phyloP scores from a whole-genome alignment of 768 basidiomycete species.

The Lentinula guzmanii region DNA sequence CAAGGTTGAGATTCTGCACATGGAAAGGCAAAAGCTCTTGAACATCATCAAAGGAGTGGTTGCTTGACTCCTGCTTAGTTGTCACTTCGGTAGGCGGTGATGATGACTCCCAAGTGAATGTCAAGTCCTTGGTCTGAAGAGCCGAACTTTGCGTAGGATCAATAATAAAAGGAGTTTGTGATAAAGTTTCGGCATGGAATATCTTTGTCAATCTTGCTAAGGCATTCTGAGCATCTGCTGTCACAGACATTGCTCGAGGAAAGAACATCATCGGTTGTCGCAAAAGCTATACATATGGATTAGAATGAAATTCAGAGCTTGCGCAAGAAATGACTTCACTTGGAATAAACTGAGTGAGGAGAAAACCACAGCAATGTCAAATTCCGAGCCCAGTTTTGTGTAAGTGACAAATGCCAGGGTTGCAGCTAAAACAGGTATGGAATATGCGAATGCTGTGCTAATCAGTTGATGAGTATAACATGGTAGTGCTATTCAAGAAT shows the following conservation, averaged over 20 bases:
- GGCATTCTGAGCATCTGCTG: conserved; percentile 61
- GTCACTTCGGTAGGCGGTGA: not conserved
- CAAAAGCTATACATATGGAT: conserved; percentile 34
- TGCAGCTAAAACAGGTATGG: conserved; percentile 58
- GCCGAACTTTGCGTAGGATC: conserved; percentile 42
- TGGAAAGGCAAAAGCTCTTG: conserved; percentile 32
- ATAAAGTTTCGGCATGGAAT: conserved; percentile 51
- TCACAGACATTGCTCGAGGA: conserved; percentile 56
- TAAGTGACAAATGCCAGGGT: conserved; percentile 67
- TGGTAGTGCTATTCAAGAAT: not conserved
- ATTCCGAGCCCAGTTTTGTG: conserved; percentile 42
- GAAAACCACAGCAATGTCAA: conserved; percentile 67
- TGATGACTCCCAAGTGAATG: conserved; percentile 58
- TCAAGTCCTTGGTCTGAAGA: conserved; percentile 45
- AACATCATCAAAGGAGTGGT: not conserved
- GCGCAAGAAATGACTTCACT: conserved; percentile 15
- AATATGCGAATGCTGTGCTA: conserved; percentile 49
- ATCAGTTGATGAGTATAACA: no score
- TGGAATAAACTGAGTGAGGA: conserved; percentile 61
- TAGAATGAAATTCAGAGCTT: not conserved
- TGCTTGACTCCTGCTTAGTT: not conserved
- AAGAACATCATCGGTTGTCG: conserved; percentile 68
- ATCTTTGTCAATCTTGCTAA: conserved; percentile 42
- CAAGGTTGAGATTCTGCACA: conserved; percentile 43
- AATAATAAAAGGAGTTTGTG: conserved; percentile 32